Evolutionary conservation across 306 rosid genomes (phyloP).

Genomic region (Hippophae rhamnoides): DNA sequence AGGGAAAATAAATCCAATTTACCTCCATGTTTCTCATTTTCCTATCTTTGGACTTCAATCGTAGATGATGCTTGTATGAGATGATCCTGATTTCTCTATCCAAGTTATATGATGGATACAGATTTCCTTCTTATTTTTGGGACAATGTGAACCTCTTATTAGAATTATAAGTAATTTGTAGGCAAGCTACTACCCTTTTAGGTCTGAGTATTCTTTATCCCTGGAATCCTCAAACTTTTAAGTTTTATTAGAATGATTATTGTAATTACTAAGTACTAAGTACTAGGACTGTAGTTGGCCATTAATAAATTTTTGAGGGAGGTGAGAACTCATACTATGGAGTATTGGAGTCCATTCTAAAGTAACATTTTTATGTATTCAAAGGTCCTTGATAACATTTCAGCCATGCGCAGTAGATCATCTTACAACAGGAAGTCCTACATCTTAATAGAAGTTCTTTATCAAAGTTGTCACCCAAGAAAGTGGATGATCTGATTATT

Average conservation of each 20-base stretch:
- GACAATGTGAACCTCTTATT: too few relatives aligned
- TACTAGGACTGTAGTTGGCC: constrained; percentile 15
- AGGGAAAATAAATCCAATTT: too few relatives aligned
- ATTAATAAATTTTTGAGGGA: constrained; percentile 22
- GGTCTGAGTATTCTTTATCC: neutral
- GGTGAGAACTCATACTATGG: constrained; percentile 24
- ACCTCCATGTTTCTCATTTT: too few relatives aligned
- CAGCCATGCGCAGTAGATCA: constrained; percentile 48
- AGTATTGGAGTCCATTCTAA: constrained; percentile 44
- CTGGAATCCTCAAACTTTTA: constrained; percentile 1
- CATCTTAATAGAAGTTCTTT: constrained; percentile 39
- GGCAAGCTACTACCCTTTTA: neutral
- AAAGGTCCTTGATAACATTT: constrained; percentile 42
- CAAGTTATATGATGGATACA: too few relatives aligned
- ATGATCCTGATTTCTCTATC: too few relatives aligned
- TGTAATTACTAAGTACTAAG: constrained; percentile 9
- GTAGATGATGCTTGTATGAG: too few relatives aligned
- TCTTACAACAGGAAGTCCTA: constrained; percentile 58
- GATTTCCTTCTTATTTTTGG: too few relatives aligned
- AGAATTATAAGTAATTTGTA: too few relatives aligned
- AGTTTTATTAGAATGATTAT: constrained; percentile 13
- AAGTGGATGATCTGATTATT: constrained; percentile 46
- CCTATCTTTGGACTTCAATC: too few relatives aligned
- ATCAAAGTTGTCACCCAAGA: constrained; percentile 59
- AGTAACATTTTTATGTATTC: constrained; percentile 19